phyloP scores from a whole-genome alignment of 345 rosid genomes.

The Eucalyptus brandiana region DNA sequence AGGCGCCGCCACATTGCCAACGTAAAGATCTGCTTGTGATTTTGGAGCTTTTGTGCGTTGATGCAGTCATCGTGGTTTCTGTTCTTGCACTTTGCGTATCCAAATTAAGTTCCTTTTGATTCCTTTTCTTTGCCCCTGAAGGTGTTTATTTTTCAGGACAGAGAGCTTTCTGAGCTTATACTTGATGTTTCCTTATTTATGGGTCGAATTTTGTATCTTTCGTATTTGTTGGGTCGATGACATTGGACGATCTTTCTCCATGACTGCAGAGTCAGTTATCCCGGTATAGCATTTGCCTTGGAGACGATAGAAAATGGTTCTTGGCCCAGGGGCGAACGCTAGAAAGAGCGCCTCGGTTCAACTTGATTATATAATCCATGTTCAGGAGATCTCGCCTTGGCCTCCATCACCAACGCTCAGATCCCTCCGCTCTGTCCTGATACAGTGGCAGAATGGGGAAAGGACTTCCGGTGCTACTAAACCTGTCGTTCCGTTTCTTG shows the following conservation, averaged over 20 bases:
- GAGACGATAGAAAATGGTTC: conserved; percentile 35
- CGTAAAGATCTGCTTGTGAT: neutral
- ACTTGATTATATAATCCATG: conserved; percentile 48
- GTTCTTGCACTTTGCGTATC: neutral
- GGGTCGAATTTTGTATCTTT: neutral
- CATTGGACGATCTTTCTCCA: neutral
- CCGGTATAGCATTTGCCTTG: neutral
- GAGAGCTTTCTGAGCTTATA: neutral
- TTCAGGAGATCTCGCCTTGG: conserved; percentile 89
- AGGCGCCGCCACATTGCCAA: neutral
- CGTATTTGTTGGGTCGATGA: neutral
- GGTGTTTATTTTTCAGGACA: neutral
- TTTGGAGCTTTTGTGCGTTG: neutral
- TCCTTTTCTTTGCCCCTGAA: neutral
- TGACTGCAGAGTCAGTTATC: neutral
- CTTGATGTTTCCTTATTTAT: neutral
- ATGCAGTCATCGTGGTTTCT: neutral
- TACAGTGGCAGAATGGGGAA: conserved; percentile 91
- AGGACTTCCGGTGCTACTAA: conserved; percentile 63
- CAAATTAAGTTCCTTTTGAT: neutral
- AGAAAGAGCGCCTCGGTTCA: conserved; percentile 36
- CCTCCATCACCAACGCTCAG: conserved; percentile 85
- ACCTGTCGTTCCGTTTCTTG: conserved; percentile 49
- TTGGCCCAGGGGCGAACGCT: conserved; percentile 34
- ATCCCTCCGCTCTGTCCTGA: conserved; percentile 70